phyloP scores from a whole-genome alignment of 2,329 filamentous ascomycete species.

The Chalara sp. region DNA sequence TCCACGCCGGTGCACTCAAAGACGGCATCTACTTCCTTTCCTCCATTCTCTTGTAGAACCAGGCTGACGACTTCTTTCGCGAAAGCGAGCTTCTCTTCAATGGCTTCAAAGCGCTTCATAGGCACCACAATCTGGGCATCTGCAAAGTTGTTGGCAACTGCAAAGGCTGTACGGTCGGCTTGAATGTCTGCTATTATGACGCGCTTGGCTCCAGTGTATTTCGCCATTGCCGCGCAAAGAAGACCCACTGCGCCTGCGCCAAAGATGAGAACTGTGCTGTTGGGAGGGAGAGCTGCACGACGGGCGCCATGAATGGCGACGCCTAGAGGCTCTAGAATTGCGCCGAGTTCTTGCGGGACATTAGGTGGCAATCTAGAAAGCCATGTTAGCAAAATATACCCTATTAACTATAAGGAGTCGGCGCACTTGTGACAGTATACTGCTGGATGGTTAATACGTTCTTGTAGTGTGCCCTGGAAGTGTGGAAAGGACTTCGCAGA shows the following conservation, averaged over 20 bases:
- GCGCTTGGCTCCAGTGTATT: slow-evolving; percentile 76
- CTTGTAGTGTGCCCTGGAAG: slow-evolving; percentile 28
- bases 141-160: slow-evolving; percentile 33
- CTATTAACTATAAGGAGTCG: background rate
- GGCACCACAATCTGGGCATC: slow-evolving; percentile 24
- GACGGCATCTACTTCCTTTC: slow-evolving; percentile 56
- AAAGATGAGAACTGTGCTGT: slow-evolving; percentile 80
- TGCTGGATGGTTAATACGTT: slow-evolving; percentile 78
- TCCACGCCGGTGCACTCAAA: slow-evolving; percentile 56
- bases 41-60: slow-evolving; percentile 48
- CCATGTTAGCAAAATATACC: slow-evolving; percentile 2
- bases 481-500: slow-evolving; percentile 29
- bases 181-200: slow-evolving; percentile 95
- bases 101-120: slow-evolving; percentile 22
- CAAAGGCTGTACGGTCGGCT: slow-evolving; percentile 77
- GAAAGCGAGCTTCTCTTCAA: slow-evolving; percentile 25
- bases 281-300: slow-evolving; percentile 68
- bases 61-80: slow-evolving; percentile 29
- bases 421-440: slow-evolving; percentile 80
- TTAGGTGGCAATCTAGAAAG: slow-evolving; percentile 40
- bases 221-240: slow-evolving; percentile 26
- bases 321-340: slow-evolving; percentile 81
- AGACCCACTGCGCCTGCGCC: slow-evolving; percentile 92
- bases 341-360: slow-evolving; percentile 86
- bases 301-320: slow-evolving; percentile 87